Evolutionary conservation across 257 asterid species (phyloP), one percentile per base, ranked within the genome.

Genomic region (Schizonepeta tenuifolia): DNA sequence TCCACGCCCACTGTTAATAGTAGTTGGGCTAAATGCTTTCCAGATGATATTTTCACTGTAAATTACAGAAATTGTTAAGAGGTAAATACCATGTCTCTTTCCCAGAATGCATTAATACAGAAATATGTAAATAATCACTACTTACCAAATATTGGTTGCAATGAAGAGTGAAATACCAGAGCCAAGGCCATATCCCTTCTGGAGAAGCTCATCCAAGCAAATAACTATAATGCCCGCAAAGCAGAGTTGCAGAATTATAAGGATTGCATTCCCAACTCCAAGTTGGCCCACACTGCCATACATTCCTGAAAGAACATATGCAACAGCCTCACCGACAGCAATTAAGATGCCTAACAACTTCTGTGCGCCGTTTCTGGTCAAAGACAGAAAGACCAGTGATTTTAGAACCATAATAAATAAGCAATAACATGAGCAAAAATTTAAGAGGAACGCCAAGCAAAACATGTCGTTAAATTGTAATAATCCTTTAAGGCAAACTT

Each of bases 1-100:
- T 78, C 96, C 96, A 36, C 93, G 91, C 1, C 96, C 96, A 67
- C 91, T 90, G 88, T 90, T 90, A 56, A 90, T 83, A 9, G 95
- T 90, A 35, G 96, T 90, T 43, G 96, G 96, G 77, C 96, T 90
- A 75, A 90, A 90, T 64, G 96, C 95, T 76, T 88, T 90, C 96
- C 96, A 90, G 59, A 88, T 90, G 75, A 90, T 90, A 79, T 69
- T 90, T 75, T 90, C 96, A 78, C 96, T 90, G 83, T 67, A 65
- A 63, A 69, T 74, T 51, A 21, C 67, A 36, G 43, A 47, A 64
- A 43, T 9, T 13, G 6, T 44, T 5, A 14, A 38, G 60, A 46
- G 59, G 55, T 71, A 36, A 72, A 68, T 55, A 65, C 54, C 64
- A 18, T 11, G 35, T 40, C 26, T 47, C 64, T 49, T n/a, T 60